phyloP scores from a whole-genome alignment of 768 basidiomycete species.

The Trametes coccinea region DNA sequence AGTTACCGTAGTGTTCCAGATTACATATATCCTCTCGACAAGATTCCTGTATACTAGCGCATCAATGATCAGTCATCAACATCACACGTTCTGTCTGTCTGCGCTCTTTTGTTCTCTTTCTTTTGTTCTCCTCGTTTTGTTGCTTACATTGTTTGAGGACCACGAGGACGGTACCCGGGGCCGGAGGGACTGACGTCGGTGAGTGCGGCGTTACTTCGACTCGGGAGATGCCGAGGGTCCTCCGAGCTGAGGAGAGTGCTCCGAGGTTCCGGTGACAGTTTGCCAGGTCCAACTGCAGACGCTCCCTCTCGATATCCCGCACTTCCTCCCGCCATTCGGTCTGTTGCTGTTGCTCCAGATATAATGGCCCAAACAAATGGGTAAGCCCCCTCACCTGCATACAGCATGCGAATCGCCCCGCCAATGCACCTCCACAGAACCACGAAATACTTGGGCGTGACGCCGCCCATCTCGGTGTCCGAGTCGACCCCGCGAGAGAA shows the following conservation, averaged over 20 bases:
- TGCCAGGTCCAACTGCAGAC: slow-evolving; percentile 15
- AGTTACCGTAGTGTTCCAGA: slow-evolving; percentile 16
- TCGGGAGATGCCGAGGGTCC: slow-evolving; percentile 15
- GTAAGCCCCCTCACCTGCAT: slow-evolving; percentile 1
- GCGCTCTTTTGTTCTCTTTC: not conserved
- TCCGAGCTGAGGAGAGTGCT: slow-evolving; percentile 6
- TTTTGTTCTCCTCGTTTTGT: no score
- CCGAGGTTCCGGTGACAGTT: slow-evolving; percentile 17
- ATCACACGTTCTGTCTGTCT: not conserved
- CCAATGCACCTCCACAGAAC: slow-evolving; percentile 2
- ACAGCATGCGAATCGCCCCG: not conserved
- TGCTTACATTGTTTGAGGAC: no score
- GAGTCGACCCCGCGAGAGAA: slow-evolving; percentile 79
- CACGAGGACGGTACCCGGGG: no score
- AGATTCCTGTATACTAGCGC: slow-evolving; percentile 20
- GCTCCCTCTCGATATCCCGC: not conserved
- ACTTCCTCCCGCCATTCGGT: not conserved
- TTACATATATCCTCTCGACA: slow-evolving; percentile 9
- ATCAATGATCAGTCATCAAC: slow-evolving; percentile 21
- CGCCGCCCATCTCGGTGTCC: slow-evolving; percentile 78
- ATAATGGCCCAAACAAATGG: slow-evolving; percentile 18
- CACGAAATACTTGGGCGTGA: slow-evolving; percentile 73
- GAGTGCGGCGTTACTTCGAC: slow-evolving; percentile 11
- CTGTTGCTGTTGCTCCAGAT: not conserved
- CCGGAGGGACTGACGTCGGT: slow-evolving; percentile 5